Conservation (phyloP, 257 asterid species). For the Sherardia arvensis region DNA sequence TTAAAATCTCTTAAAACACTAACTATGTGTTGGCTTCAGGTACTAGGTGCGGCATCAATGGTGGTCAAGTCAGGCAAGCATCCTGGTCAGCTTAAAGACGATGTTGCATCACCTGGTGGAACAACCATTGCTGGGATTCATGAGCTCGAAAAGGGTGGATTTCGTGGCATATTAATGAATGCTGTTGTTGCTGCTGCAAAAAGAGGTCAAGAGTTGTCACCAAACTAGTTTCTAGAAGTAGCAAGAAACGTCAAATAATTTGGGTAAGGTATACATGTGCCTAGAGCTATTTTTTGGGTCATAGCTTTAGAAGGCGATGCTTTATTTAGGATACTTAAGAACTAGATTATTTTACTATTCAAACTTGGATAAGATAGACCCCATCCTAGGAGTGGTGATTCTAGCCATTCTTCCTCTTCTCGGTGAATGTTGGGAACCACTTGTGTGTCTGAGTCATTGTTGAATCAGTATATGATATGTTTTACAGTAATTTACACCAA, state of each 20-base stretch:
- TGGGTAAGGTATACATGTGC: not conserved
- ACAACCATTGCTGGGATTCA: conserved; percentile 88
- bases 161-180: conserved; percentile 79
- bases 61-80: conserved; percentile 47
- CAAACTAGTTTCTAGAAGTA: conserved; percentile 20
- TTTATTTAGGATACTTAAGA: not conserved
- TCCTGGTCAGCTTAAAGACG: conserved; percentile 92
- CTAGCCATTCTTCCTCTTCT: not conserved
- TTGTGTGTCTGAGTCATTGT: not conserved
- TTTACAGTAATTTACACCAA: no score
- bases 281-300: not conserved
- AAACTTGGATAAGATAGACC: not conserved
- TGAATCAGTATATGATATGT: no score
- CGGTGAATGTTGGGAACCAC: not conserved
- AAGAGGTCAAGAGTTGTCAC: conserved; percentile 66
- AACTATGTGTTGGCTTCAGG: conserved; percentile 31
- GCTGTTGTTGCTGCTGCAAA: conserved; percentile 94
- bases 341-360: no score
- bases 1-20: not conserved
- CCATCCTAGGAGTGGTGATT: no score
- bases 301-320: not conserved
- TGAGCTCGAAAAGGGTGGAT: conserved; percentile 82
- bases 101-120: conserved; percentile 86
- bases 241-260: not conserved
- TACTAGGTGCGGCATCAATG: conserved; percentile 92